Evolutionary conservation across 2,329 filamentous ascomycete species (phyloP).

Genomic region (Sclerotiophoma versabilis): DNA sequence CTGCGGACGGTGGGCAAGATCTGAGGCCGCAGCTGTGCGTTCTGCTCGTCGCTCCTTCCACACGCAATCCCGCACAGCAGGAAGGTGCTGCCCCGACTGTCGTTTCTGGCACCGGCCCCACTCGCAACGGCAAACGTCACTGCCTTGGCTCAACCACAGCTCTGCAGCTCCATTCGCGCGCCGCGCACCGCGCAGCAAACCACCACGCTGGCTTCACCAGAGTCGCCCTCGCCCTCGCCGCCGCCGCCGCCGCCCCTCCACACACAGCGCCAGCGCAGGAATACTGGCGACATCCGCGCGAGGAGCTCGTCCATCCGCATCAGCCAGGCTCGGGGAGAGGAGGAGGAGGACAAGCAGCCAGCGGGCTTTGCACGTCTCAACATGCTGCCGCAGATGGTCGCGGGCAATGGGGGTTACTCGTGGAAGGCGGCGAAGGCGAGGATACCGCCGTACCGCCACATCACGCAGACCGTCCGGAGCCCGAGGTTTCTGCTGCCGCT

Average conservation of each 20-base stretch:
- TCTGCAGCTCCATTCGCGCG: slow-evolving; percentile 13
- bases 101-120: slow-evolving; percentile 18
- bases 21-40: slow-evolving; percentile 3
- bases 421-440: slow-evolving; percentile 89
- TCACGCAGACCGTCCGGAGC: slow-evolving; percentile 69
- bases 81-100: slow-evolving; percentile 10
- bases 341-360: slow-evolving; percentile 32
- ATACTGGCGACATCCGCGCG: slow-evolving; percentile 37
- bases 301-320: slow-evolving; percentile 42
- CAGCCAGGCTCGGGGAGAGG: slow-evolving; percentile 40
- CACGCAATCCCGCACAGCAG: neutral
- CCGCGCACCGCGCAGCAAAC: slow-evolving; percentile 19
- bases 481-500: slow-evolving; percentile 80
- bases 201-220: slow-evolving; percentile 40
- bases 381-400: slow-evolving; percentile 84
- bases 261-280: slow-evolving; percentile 40
- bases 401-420: slow-evolving; percentile 64
- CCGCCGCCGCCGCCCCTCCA: slow-evolving; percentile 32
- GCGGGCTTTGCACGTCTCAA: slow-evolving; percentile 26
- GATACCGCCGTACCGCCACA: slow-evolving; percentile 77
- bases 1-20: neutral
- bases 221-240: slow-evolving; percentile 20
- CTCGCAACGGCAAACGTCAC: slow-evolving; percentile 12
- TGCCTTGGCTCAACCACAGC: slow-evolving; percentile 5
- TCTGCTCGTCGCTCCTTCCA: slow-evolving; percentile 10